Evolutionary conservation across 441 rosid genomes (phyloP), one percentile per base, ranked within the genome.

Genomic region (Populus tomentosa): DNA sequence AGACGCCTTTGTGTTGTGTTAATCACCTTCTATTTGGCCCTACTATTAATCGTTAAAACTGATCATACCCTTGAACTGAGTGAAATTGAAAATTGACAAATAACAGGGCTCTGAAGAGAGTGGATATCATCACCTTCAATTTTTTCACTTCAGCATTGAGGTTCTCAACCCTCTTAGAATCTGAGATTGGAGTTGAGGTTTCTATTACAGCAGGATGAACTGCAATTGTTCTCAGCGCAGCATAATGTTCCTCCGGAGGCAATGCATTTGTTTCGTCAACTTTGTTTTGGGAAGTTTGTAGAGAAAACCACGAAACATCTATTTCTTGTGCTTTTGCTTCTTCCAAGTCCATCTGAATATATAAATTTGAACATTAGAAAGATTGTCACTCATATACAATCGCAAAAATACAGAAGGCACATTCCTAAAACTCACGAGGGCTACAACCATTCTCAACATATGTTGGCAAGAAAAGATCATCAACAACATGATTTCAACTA

Each of bases 101-200:
- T 53, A 6, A 1, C 21, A 14, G 8, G 18, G 7, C 61, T 21
- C 63, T 46, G 18, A 33, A 69, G 21, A 70, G 26, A 69, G 21
- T 73, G 26, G 71, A 80, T 65, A 74, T 35, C 69, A 77, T 73
- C 87, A 93, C 97, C 97, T 91, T 91, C 77, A 91, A 76, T 79
- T 77, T 85, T 76, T 87, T 83, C 70, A 91, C 86, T 79, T 91
- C 90, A 23, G 80, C 85, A 61, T 78, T 71, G 82, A 89, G 90
- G 59, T 84, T 69, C 79, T 85, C 88, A 13, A 85, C 73, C 70
- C 76, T 72, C 76, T 86, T 85, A 40, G 85, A 74, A 74, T 86
- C 88, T 46, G 79, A 85, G 69, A 68, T 38, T 62, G 84, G 74
- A 71, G 71, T 77, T 26, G 77, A 68, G 69, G 79, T 71, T 6